These are phyloP conservation scores for Capniomyces stellatus DNA, from an alignment of 371 early-diverging fungal species.

Conservation along the genomic window DNA sequence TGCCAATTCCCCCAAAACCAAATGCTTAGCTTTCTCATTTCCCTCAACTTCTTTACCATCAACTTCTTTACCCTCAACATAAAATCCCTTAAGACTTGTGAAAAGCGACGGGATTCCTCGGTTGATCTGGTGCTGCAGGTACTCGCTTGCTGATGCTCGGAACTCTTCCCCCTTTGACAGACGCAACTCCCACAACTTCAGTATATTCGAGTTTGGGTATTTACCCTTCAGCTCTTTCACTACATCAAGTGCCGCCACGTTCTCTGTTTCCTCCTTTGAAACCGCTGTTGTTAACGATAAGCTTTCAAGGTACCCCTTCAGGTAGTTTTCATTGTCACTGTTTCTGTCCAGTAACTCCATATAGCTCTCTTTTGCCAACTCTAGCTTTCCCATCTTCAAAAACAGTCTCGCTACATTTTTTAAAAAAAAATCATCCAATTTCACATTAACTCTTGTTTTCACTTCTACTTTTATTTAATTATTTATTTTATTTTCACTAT, in stretches of 20 bases:
- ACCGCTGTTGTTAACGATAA: not conserved
- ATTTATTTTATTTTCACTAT: too few relatives aligned
- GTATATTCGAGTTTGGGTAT: conserved; percentile 65
- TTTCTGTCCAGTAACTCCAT: conserved; percentile 53
- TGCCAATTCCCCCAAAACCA: not conserved
- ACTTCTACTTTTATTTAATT: too few relatives aligned
- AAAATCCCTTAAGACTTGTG: conserved; percentile 54
- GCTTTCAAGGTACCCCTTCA: conserved; percentile 35
- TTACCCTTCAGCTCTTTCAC: conserved; percentile 41
- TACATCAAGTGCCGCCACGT: conserved; percentile 17
- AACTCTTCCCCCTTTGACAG: conserved; percentile 58
- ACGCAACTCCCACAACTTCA: conserved; percentile 52
- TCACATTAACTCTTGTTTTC: too few relatives aligned
- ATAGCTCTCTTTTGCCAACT: conserved; percentile 60
- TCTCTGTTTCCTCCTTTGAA: conserved; percentile 4
- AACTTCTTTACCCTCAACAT: conserved; percentile 44
- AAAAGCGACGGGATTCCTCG: conserved; percentile 89
- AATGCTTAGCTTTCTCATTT: too few relatives aligned
- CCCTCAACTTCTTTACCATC: conserved; percentile 6
- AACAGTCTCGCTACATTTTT: too few relatives aligned
- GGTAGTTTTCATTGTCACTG: conserved; percentile 55
- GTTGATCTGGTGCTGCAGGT: conserved; percentile 4
- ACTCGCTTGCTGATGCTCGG: conserved; percentile 29
- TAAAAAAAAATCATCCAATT: too few relatives aligned
- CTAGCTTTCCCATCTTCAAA: conserved; percentile 35